Conservation (phyloP, 352 stramenopile species). For the Phytophthora megakarya region DNA sequence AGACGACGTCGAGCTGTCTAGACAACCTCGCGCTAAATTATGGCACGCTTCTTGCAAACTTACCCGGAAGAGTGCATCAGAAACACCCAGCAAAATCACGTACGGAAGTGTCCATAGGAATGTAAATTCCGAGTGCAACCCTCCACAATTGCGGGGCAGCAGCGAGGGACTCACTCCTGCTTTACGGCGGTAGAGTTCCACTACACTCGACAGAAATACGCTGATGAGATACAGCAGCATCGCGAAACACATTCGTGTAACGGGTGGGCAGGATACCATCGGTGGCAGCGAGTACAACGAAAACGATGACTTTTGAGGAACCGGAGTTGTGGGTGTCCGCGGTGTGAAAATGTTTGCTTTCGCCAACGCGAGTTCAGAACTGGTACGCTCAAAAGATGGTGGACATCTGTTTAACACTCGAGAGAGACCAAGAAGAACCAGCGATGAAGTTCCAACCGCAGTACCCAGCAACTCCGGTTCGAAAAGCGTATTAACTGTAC, state of each 20-base stretch:
- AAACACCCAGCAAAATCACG: slow-evolving; percentile 54
- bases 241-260: slow-evolving; percentile 52
- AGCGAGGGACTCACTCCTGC: slow-evolving; percentile 17
- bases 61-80: slow-evolving; percentile 69
- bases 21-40: slow-evolving; percentile 30
- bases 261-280: slow-evolving; percentile 21
- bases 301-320: background rate
- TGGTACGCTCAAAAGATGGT: background rate
- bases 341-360: slow-evolving; percentile 18
- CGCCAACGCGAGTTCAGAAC: background rate
- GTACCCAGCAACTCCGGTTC: slow-evolving; percentile 53
- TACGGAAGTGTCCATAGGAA: slow-evolving; percentile 65
- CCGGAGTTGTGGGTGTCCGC: background rate
- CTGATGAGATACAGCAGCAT: slow-evolving; percentile 63
- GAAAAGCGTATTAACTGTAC: slow-evolving; percentile 32
- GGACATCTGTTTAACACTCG: slow-evolving; percentile 11
- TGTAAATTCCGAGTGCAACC: slow-evolving; percentile 45
- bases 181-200: slow-evolving; percentile 78
- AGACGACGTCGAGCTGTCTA: slow-evolving; percentile 13
- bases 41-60: slow-evolving; percentile 64
- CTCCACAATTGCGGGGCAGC: slow-evolving; percentile 29
- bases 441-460: slow-evolving; percentile 28
- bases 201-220: slow-evolving; percentile 74
- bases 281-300: slow-evolving; percentile 12
- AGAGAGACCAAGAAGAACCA: slow-evolving; percentile 25